Evolutionary conservation across 2,329 filamentous ascomycete genomes (phyloP).

Genomic region (Colletotrichum falcatum): DNA sequence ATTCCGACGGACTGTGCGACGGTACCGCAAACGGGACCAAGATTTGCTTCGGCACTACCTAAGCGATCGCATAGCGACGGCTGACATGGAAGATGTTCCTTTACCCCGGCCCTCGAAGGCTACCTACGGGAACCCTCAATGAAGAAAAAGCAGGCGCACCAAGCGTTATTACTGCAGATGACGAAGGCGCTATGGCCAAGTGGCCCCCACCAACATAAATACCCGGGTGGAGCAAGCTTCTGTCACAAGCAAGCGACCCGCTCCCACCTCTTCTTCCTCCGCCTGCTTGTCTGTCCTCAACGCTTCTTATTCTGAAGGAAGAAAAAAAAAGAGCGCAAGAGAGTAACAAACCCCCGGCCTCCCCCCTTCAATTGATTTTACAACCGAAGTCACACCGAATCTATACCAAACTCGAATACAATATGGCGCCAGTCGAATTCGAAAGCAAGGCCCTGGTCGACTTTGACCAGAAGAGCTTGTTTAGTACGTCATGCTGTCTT

Average conservation of each 20-base stretch:
- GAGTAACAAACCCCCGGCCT: neutral
- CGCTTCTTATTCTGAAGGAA: neutral
- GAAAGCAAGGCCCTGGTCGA: slow-evolving; percentile 65
- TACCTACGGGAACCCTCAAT: slow-evolving; percentile 26
- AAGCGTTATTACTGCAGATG: slow-evolving; percentile 26
- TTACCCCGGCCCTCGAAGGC: slow-evolving; percentile 18
- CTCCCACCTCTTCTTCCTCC: slow-evolving; percentile 12
- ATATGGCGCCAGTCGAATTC: slow-evolving; percentile 55
- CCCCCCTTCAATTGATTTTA: neutral
- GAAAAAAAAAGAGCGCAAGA: neutral
- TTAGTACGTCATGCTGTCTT: slow-evolving; percentile 62
- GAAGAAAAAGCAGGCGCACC: slow-evolving; percentile 15
- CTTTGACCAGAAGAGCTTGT: slow-evolving; percentile 74
- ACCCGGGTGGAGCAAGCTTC: slow-evolving; percentile 32
- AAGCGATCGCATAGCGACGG: slow-evolving; percentile 20
- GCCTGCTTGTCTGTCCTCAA: slow-evolving; percentile 33
- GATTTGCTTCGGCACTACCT: neutral
- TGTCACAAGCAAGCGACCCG: slow-evolving; percentile 35
- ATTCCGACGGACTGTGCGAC: neutral
- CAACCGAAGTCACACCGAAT: neutral
- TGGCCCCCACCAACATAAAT: slow-evolving; percentile 34
- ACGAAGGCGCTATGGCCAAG: slow-evolving; percentile 40
- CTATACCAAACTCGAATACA: slow-evolving; percentile 13
- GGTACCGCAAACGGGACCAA: neutral
- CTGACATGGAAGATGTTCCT: slow-evolving; percentile 17